These are phyloP conservation scores for Sphaerulina musiva DNA, from an alignment of 2,329 filamentous ascomycete species.

Conservation along the genomic window DNA sequence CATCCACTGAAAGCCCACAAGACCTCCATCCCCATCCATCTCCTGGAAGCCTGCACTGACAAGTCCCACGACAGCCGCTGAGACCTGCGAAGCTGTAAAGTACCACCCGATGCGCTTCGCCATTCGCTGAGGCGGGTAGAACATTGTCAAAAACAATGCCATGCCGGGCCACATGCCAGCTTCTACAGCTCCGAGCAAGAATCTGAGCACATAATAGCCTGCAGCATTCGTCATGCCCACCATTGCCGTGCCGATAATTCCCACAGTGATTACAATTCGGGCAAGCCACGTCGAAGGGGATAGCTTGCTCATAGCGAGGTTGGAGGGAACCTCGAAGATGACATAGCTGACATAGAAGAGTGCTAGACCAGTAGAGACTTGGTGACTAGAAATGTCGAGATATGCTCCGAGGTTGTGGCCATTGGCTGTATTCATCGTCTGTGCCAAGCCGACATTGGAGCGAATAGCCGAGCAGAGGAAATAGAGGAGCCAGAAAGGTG, in stretches of 20 bases:
- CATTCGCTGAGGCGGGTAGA: constrained; percentile 80
- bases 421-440: constrained; percentile 74
- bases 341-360: constrained; percentile 92
- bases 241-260: constrained; percentile 76
- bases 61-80: constrained; percentile 79
- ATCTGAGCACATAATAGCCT: constrained; percentile 79
- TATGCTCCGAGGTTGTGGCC: constrained; percentile 69
- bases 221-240: constrained; percentile 73
- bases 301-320: constrained; percentile 77
- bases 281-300: constrained; percentile 89
- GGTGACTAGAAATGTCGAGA: constrained; percentile 62
- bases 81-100: constrained; percentile 82
- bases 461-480: constrained; percentile 88
- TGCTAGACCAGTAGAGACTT: constrained; percentile 76
- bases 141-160: constrained; percentile 85
- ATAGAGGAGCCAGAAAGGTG: constrained; percentile 82
- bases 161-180: constrained; percentile 95
- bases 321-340: constrained; percentile 80
- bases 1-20: constrained; percentile 88
- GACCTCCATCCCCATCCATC: constrained; percentile 71
- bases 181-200: constrained; percentile 78
- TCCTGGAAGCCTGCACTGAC: constrained; percentile 87
- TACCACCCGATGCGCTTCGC: constrained; percentile 86
- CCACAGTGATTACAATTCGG: constrained; percentile 80
- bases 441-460: constrained; percentile 86